phyloP scores from a whole-genome alignment of 2,329 filamentous ascomycete genomes.

The Cladosporium phlei region DNA sequence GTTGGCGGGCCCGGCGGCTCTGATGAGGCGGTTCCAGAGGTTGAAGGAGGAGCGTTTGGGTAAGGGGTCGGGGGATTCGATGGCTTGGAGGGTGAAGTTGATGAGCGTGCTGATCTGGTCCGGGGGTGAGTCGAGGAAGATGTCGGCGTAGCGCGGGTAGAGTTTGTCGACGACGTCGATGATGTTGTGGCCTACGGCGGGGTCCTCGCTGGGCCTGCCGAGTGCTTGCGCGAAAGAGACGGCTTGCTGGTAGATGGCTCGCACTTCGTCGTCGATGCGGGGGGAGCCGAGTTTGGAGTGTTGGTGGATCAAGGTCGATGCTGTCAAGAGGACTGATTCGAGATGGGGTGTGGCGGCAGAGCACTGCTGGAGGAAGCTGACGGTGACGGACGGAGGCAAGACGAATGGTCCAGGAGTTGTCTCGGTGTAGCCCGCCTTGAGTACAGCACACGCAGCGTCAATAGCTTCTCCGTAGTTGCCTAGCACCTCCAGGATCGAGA shows the following conservation, averaged over 20 bases:
- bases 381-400: constrained; percentile 61
- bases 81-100: constrained; percentile 63
- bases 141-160: constrained; percentile 55
- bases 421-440: constrained; percentile 72
- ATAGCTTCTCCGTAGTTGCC: constrained; percentile 61
- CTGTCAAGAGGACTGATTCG: constrained; percentile 65
- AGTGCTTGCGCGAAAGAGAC: constrained; percentile 58
- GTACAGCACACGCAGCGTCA: constrained; percentile 65
- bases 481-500: constrained; percentile 52
- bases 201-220: constrained; percentile 59
- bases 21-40: constrained; percentile 63
- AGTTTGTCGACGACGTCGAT: constrained; percentile 68
- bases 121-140: constrained; percentile 57
- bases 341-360: constrained; percentile 61
- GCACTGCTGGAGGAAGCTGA: constrained; percentile 52
- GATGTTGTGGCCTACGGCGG: constrained; percentile 66
- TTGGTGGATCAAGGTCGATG: constrained; percentile 58
- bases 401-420: constrained; percentile 71
- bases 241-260: constrained; percentile 56
- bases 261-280: constrained; percentile 47
- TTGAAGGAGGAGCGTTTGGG: constrained; percentile 69
- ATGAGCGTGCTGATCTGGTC: constrained; percentile 63
- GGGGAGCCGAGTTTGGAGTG: constrained; percentile 36
- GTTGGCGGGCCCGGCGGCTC: constrained; percentile 34
- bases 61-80: constrained; percentile 67